phyloP scores from a whole-genome alignment of 345 rosid species.

The Eucalyptus sideroxylon region DNA sequence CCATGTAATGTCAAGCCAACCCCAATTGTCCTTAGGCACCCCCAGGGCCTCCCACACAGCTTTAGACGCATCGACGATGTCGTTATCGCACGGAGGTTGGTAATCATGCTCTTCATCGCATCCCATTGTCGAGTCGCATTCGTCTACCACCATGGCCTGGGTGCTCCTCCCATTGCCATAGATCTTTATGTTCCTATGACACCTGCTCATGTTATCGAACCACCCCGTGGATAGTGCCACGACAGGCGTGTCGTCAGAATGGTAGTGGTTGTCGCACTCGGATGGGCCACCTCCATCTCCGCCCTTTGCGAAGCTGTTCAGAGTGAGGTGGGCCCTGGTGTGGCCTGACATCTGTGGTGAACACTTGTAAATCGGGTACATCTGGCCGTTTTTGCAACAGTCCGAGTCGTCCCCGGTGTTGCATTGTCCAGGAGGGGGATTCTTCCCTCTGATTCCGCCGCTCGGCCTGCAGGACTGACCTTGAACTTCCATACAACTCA shows the following conservation, averaged over 20 bases:
- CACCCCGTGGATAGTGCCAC: slow-evolving; percentile 25
- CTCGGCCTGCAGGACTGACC: slow-evolving; percentile 7
- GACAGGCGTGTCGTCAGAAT: background rate
- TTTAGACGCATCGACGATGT: background rate
- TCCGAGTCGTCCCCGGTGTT: slow-evolving; percentile 7
- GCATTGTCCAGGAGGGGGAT: slow-evolving; percentile 12
- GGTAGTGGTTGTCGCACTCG: slow-evolving; percentile 13
- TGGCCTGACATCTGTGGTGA: background rate
- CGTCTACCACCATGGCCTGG: background rate
- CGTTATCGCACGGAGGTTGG: background rate
- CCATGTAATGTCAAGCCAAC: background rate
- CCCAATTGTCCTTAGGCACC: background rate
- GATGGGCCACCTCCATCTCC: slow-evolving; percentile 9
- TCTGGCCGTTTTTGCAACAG: slow-evolving; percentile 11
- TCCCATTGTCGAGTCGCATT: background rate
- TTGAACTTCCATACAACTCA: background rate
- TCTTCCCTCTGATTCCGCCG: slow-evolving; percentile 8
- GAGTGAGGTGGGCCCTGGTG: background rate
- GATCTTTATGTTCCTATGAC: slow-evolving; percentile 2
- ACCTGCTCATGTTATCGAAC: background rate
- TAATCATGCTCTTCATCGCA: background rate
- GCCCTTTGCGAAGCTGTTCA: slow-evolving; percentile 1
- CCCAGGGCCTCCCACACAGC: background rate
- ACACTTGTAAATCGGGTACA: background rate
- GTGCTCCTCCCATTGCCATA: background rate